These are phyloP conservation scores for Candida vaughaniae DNA, from an alignment of 805 yeast species.

Conservation along the genomic window DNA sequence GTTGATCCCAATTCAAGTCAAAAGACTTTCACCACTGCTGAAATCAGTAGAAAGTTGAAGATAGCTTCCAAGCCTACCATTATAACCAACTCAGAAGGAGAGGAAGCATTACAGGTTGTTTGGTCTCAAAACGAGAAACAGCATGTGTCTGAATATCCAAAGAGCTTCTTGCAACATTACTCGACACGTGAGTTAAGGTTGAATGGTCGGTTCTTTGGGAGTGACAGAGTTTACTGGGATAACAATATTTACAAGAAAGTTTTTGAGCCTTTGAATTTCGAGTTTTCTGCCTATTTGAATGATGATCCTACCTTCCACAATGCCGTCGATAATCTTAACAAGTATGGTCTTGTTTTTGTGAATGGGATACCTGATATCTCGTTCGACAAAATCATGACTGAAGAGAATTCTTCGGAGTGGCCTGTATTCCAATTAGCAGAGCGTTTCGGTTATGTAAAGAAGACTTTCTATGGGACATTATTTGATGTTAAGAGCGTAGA, in stretches of 20 bases:
- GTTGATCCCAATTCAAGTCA: conserved; percentile 59
- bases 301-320: conserved; percentile 30
- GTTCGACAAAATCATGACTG: conserved; percentile 26
- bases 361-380: conserved; percentile 49
- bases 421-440: conserved; percentile 42
- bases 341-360: conserved; percentile 57
- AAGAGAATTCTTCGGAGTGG: conserved; percentile 41
- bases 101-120: conserved; percentile 36
- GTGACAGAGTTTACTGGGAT: conserved; percentile 41
- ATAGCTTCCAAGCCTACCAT: conserved; percentile 37
- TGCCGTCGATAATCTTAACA: conserved; percentile 47
- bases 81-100: conserved; percentile 20
- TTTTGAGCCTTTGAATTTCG: conserved; percentile 19
- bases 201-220: conserved; percentile 35
- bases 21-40: conserved; percentile 62
- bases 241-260: conserved; percentile 22
- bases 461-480: conserved; percentile 68
- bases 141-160: conserved; percentile 38
- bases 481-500: conserved; percentile 60
- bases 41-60: conserved; percentile 32
- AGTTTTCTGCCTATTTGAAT: conserved; percentile 42
- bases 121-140: conserved; percentile 30
- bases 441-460: conserved; percentile 64
- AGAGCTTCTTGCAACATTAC: conserved; percentile 46
- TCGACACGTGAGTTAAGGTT: conserved; percentile 31